phyloP scores from a whole-genome alignment of 2,329 filamentous ascomycete species.

The Leptoxyphium fumago region DNA sequence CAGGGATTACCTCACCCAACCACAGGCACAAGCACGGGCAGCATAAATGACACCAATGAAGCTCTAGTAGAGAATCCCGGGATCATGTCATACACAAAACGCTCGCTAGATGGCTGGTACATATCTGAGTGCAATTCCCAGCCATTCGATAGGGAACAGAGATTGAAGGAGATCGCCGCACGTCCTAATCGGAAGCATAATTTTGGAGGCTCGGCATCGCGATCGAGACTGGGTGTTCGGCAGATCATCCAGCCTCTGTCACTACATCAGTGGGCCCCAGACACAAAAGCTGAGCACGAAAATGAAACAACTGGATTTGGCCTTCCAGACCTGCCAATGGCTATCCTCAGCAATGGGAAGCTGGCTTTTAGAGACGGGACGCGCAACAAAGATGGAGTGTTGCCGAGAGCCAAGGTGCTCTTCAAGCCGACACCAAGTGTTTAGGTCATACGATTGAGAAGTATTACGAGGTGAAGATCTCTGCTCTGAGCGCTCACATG shows the following conservation, averaged over 20 bases:
- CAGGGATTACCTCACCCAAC: too few species aligned
- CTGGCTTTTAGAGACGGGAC: slow-evolving; percentile 12
- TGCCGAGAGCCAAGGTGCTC: slow-evolving; percentile 6
- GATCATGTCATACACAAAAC: too few species aligned
- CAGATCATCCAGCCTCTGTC: slow-evolving; percentile 2
- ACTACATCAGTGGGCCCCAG: neutral
- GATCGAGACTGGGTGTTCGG: slow-evolving; percentile 3
- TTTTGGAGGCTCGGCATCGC: slow-evolving; percentile 9
- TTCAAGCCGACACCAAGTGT: slow-evolving; percentile 3
- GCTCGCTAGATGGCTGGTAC: too few species aligned
- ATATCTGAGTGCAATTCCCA: neutral
- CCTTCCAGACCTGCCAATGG: slow-evolving; percentile 4
- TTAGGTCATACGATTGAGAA: too few species aligned
- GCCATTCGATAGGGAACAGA: slow-evolving; percentile 31
- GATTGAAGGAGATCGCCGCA: slow-evolving; percentile 39
- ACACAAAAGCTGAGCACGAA: slow-evolving; percentile 3
- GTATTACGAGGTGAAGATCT: too few species aligned
- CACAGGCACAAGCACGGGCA: too few species aligned
- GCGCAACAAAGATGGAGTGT: slow-evolving; percentile 4
- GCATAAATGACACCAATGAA: too few species aligned
- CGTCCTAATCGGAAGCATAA: slow-evolving; percentile 23
- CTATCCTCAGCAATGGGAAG: slow-evolving; percentile 8
- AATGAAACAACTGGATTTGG: neutral
- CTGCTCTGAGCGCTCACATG: too few species aligned
- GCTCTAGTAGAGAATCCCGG: too few species aligned